A percentile compares a stretch with the other conserved stretches of the same genome.
Conservation (phyloP, 2,329 filamentous ascomycete species). For the Exophiala aquamarina region DNA sequence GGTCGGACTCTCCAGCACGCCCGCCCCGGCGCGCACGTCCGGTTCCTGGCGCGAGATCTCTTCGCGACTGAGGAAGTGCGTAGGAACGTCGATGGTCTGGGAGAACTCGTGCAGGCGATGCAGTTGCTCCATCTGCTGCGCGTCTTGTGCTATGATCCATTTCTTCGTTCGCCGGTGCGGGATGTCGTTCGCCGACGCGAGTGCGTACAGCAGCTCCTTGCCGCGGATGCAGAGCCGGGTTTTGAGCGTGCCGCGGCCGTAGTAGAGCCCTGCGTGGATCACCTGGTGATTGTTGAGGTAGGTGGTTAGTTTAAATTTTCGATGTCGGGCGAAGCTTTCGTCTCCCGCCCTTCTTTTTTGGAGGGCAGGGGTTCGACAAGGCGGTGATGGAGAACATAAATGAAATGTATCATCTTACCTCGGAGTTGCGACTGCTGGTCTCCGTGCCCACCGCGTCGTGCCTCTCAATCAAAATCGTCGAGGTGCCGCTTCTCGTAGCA, state of each 20-base stretch:
- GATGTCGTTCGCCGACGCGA: constrained; percentile 69
- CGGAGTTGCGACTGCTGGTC: constrained; percentile 86
- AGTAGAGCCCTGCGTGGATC: constrained; percentile 94
- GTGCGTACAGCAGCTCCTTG: constrained; percentile 72
- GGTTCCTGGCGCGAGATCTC: constrained; percentile 71
- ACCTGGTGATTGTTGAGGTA: constrained; percentile 61
- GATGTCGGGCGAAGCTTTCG: no score
- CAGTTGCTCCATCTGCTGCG: constrained; percentile 63
- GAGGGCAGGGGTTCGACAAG: not conserved
- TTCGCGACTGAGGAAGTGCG: constrained; percentile 63
- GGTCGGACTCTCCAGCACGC: constrained; percentile 77
- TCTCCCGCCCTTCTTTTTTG: no score
- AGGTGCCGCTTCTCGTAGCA: constrained; percentile 58
- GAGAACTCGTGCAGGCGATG: constrained; percentile 55
- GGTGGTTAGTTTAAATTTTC: no score
- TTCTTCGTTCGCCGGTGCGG: constrained; percentile 77
- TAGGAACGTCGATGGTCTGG: constrained; percentile 61
- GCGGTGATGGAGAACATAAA: not conserved
- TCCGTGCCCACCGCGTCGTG: constrained; percentile 76
- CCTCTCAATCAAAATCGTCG: constrained; percentile 78
- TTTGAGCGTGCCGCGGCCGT: constrained; percentile 74
- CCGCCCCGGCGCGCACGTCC: constrained; percentile 68
- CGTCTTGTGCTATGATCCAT: constrained; percentile 90
- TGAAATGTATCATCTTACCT: constrained; percentile 49
- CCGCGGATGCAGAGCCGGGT: constrained; percentile 79